Evolutionary conservation across 805 yeast genomes (phyloP).

Genomic region (Candida peoriensis): DNA sequence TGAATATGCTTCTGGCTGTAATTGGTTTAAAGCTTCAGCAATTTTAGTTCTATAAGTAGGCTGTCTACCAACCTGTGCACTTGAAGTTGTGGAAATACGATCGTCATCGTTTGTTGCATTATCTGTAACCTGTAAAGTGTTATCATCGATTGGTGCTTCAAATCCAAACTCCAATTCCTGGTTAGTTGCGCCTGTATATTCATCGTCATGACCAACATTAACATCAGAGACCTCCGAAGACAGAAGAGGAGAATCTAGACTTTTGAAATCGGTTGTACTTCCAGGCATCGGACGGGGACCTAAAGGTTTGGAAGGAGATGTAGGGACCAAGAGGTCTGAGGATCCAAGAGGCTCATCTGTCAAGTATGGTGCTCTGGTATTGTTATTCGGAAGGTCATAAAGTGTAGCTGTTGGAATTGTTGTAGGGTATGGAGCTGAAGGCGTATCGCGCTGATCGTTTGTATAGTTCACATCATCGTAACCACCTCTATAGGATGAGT

Average conservation of each 20-base stretch:
- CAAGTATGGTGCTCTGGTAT: conserved; percentile 18
- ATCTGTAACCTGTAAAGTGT: no score
- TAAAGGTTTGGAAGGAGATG: conserved; percentile 12
- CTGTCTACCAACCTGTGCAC: conserved; percentile 12
- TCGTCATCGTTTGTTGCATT: no score
- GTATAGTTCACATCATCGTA: conserved; percentile 8
- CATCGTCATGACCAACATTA: background rate
- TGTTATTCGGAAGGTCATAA: background rate
- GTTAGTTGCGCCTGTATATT: no score
- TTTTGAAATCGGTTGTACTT: conserved; percentile 1
- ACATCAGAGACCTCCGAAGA: no score
- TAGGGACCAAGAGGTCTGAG: background rate
- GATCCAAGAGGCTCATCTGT: conserved; percentile 2
- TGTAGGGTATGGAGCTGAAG: conserved; percentile 17
- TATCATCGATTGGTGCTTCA: background rate
- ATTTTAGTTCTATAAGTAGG: conserved; percentile 24
- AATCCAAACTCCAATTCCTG: background rate
- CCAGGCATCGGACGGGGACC: conserved; percentile 27
- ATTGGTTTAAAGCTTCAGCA: conserved; percentile 18
- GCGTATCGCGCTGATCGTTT: background rate
- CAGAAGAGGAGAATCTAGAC: background rate
- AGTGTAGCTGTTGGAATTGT: conserved; percentile 10
- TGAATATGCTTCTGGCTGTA: conserved; percentile 18
- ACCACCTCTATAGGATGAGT: conserved; percentile 18
- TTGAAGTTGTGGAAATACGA: background rate